Percentiles rank a stretch among this genome's conserved stretches.
Evolutionary conservation across 306 rosid species (phyloP).

Genomic region (Gastrolobium bilobum): DNA sequence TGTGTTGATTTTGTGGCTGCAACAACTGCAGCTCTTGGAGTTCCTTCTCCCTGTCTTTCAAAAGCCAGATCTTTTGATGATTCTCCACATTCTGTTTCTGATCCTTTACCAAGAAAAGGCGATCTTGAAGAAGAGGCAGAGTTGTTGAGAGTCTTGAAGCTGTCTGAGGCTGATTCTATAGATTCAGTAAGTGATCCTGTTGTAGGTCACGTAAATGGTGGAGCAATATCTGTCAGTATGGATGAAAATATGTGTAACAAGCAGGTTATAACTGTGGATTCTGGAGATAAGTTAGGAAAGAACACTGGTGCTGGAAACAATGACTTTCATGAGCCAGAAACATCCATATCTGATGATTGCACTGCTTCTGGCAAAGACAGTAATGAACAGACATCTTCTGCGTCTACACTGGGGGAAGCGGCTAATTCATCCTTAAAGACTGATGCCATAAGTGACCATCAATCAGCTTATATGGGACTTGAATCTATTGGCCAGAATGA

Average conservation of each 20-base stretch:
- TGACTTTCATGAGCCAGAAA: conserved; percentile 55
- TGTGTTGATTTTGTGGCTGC: conserved; percentile 97
- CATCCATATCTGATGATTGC: conserved; percentile 56
- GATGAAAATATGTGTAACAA: conserved; percentile 48
- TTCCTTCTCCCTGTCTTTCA: conserved; percentile 94
- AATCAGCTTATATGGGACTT: conserved; percentile 49
- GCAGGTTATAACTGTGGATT: conserved; percentile 52
- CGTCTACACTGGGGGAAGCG: conserved; percentile 51
- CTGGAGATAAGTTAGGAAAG: conserved; percentile 59
- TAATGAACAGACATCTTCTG: conserved; percentile 52
- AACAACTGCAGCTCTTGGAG: conserved; percentile 95
- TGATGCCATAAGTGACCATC: conserved; percentile 53
- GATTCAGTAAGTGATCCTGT: conserved; percentile 56
- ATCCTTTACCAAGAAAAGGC: conserved; percentile 70
- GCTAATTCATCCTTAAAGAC: conserved; percentile 51
- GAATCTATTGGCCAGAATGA: conserved; percentile 50
- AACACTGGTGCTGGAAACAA: conserved; percentile 48
- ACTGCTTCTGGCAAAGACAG: conserved; percentile 51
- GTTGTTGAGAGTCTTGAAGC: conserved; percentile 72
- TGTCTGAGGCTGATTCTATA: conserved; percentile 66
- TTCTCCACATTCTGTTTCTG: conserved; percentile 71
- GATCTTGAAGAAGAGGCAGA: conserved; percentile 93
- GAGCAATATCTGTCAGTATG: conserved; percentile 49
- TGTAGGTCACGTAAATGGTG: conserved; percentile 45
- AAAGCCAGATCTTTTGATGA: conserved; percentile 82